Conservation (phyloP, 108 stramenopile species). For the Nitzschia putrida region DNA sequence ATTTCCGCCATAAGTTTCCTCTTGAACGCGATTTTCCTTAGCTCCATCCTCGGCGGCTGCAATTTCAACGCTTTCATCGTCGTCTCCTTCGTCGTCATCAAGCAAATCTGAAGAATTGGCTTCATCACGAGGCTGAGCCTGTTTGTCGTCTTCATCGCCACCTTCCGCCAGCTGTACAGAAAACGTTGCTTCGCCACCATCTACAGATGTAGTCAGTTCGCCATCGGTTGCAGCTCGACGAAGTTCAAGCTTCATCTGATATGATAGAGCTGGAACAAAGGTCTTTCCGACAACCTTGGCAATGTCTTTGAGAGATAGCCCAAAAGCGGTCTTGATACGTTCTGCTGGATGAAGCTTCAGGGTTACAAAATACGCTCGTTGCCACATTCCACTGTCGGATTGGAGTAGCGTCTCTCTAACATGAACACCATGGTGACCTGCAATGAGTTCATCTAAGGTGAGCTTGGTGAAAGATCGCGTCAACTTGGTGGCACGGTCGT, state of each 20-base stretch:
- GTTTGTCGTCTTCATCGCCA: constrained; percentile 17
- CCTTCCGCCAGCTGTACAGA: constrained; percentile 14
- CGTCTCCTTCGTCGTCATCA: constrained; percentile 76
- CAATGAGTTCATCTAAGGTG: constrained; percentile 85
- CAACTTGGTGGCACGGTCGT: constrained; percentile 61
- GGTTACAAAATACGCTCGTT: constrained; percentile 80
- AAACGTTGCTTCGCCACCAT: constrained; percentile 42
- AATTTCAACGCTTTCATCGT: constrained; percentile 53
- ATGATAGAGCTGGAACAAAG: constrained; percentile 79
- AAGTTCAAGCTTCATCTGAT: constrained; percentile 83
- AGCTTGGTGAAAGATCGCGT: constrained; percentile 81
- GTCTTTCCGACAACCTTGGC: constrained; percentile 58
- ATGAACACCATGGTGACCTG: constrained; percentile 68
- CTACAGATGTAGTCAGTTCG: constrained; percentile 54
- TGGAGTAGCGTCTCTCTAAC: constrained; percentile 72
- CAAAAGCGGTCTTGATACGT: constrained; percentile 89
- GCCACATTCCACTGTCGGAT: constrained; percentile 66
- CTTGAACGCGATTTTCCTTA: constrained; percentile 28
- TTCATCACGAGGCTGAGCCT: background rate
- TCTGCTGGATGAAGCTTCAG: constrained; percentile 83
- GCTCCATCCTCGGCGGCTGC: constrained; percentile 48
- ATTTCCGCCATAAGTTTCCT: constrained; percentile 60
- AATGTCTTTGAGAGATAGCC: constrained; percentile 82
- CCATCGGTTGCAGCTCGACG: constrained; percentile 62
- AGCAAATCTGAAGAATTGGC: constrained; percentile 1